Conservation (phyloP, 2,329 filamentous ascomycete species). For the Neofusicoccum sp. region DNA sequence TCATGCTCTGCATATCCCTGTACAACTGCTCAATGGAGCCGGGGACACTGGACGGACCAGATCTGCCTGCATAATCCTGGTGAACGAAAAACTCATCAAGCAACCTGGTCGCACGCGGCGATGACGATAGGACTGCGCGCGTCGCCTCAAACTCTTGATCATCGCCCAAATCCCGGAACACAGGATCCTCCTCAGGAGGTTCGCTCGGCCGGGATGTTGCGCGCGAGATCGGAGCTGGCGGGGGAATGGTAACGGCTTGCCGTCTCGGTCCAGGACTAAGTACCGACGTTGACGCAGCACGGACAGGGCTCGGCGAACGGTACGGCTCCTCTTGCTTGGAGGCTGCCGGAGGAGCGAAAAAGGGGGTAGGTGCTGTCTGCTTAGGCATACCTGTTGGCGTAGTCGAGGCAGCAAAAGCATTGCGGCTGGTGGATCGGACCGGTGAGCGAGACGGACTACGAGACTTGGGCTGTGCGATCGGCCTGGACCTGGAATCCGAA, state of each 20-base stretch:
- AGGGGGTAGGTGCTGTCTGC: slow-evolving; percentile 42
- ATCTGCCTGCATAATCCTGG: slow-evolving; percentile 44
- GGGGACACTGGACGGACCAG: slow-evolving; percentile 41
- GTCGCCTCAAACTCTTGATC: slow-evolving; percentile 58
- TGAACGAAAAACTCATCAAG: slow-evolving; percentile 60
- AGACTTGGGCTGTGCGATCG: slow-evolving; percentile 25
- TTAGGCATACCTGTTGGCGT: slow-evolving; percentile 39
- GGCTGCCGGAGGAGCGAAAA: slow-evolving; percentile 50
- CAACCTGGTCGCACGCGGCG: not conserved
- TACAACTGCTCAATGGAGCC: slow-evolving; percentile 58
- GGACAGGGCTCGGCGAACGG: slow-evolving; percentile 70
- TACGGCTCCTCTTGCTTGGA: slow-evolving; percentile 55
- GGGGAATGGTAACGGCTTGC: slow-evolving; percentile 32
- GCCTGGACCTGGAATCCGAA: not conserved
- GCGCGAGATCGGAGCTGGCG: slow-evolving; percentile 28
- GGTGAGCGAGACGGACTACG: slow-evolving; percentile 26
- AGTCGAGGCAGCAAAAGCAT: slow-evolving; percentile 10
- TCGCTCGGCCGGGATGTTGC: slow-evolving; percentile 28
- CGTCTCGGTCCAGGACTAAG: slow-evolving; percentile 25
- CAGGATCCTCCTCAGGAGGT: slow-evolving; percentile 38
- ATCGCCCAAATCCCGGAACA: slow-evolving; percentile 36
- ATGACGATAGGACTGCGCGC: not conserved
- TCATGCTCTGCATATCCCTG: slow-evolving; percentile 87
- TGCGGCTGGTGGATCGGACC: slow-evolving; percentile 13
- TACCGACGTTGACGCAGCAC: slow-evolving; percentile 54